phyloP scores from a whole-genome alignment of 164 flowering plant species.

The Malania oleifera region DNA sequence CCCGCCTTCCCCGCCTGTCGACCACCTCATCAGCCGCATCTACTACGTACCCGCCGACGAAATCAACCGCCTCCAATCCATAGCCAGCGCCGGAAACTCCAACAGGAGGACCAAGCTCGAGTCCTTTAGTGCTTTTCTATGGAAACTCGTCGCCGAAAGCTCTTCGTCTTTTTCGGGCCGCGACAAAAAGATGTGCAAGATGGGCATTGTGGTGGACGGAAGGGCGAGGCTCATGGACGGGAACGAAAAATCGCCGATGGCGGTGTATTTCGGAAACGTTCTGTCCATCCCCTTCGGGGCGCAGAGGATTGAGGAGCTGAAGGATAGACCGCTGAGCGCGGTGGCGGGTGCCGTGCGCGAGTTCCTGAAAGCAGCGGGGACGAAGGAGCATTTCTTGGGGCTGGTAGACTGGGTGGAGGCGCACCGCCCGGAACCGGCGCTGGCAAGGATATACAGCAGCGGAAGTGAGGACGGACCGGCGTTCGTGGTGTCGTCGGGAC shows the following conservation, averaged over 20 bases:
- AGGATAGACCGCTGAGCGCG: slow-evolving; percentile 26
- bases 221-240: slow-evolving; percentile 21
- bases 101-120: slow-evolving; percentile 30
- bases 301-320: slow-evolving; percentile 20
- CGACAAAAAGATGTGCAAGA: slow-evolving; percentile 13
- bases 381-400: slow-evolving; percentile 46
- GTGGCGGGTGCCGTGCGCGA: slow-evolving; percentile 37
- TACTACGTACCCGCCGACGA: slow-evolving; percentile 27
- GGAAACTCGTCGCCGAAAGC: slow-evolving; percentile 32
- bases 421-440: slow-evolving; percentile 34
- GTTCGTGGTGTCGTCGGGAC: slow-evolving; percentile 58
- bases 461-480: slow-evolving; percentile 37
- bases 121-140: slow-evolving; percentile 39
- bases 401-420: slow-evolving; percentile 61
- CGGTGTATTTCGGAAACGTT: slow-evolving; percentile 47
- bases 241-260: slow-evolving; percentile 2
- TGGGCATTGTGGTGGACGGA: slow-evolving; percentile 54
- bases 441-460: slow-evolving; percentile 33
- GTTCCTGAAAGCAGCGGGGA: slow-evolving; percentile 24
- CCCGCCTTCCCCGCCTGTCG: not conserved
- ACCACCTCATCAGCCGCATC: slow-evolving; percentile 33
- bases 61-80: slow-evolving; percentile 24
- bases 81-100: slow-evolving; percentile 9
- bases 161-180: too few relatives aligned
- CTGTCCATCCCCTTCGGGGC: slow-evolving; percentile 44